Evolutionary conservation across 306 rosid genomes (phyloP).

Genomic region (Vigna trinervia): DNA sequence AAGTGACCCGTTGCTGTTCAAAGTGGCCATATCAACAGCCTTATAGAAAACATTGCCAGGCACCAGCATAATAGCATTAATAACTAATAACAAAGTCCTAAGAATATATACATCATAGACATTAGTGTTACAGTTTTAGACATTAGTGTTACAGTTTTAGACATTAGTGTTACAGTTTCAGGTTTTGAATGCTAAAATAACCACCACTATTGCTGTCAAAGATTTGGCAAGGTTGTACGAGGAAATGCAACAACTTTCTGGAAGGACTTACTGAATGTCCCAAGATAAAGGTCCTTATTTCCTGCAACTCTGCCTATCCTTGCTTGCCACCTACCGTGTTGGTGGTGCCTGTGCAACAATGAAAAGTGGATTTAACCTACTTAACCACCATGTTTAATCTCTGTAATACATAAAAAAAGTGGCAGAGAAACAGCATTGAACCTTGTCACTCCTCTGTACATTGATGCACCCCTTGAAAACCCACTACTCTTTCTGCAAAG

Average conservation of each 20-base stretch:
- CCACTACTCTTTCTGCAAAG: conserved; percentile 91
- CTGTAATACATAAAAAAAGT: neutral
- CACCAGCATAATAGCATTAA: conserved; percentile 32
- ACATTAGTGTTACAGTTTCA: neutral
- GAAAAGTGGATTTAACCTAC: neutral
- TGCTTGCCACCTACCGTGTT: conserved; percentile 99
- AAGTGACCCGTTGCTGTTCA: conserved; percentile 44
- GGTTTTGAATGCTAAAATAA: neutral
- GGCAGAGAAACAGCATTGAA: conserved; percentile 18
- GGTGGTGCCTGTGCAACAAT: conserved; percentile 75
- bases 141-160: neutral
- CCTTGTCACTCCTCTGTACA: conserved; percentile 97
- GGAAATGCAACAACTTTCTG: conserved; percentile 23
- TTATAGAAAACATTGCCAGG: conserved; percentile 46
- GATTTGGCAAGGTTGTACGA: neutral
- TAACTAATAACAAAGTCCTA: conserved; percentile 32
- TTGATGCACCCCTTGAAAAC: conserved; percentile 96
- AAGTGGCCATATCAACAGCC: conserved; percentile 51
- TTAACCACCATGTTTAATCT: neutral
- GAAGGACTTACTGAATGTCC: conserved; percentile 81
- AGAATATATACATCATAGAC: neutral
- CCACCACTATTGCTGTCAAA: neutral
- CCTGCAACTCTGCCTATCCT: conserved; percentile 96
- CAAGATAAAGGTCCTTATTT: conserved; percentile 95
- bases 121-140: neutral